A percentile compares a stretch with the other conserved stretches of the same genome.
Conservation (phyloP, 2,329 filamentous ascomycete genomes). For the Arthrobotrys entomopaga region DNA sequence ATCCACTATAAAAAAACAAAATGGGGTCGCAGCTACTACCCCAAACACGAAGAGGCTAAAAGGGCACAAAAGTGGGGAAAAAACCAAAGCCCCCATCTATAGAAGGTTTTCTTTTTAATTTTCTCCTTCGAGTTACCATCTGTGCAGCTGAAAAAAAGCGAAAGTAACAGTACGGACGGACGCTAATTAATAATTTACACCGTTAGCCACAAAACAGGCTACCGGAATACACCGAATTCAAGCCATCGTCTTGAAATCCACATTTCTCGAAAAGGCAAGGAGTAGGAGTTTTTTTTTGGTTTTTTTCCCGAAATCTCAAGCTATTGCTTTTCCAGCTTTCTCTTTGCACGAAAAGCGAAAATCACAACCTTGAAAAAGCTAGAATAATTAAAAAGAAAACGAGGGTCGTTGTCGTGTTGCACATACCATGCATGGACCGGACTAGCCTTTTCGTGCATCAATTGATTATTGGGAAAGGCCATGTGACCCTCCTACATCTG, state of each 20-base stretch:
- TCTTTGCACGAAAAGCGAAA: background rate
- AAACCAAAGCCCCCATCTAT: slow-evolving; percentile 22
- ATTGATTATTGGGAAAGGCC: slow-evolving; percentile 29
- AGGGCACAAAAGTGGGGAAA: slow-evolving; percentile 10
- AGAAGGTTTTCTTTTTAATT: slow-evolving; percentile 29
- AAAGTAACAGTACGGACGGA: background rate
- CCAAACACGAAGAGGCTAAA: background rate
- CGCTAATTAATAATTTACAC: background rate
- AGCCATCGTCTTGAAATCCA: background rate
- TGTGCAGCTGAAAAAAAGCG: slow-evolving; percentile 22
- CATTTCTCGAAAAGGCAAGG: background rate
- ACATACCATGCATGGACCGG: slow-evolving; percentile 46
- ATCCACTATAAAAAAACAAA: slow-evolving; percentile 6
- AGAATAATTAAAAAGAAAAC: background rate
- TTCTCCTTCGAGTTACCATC: slow-evolving; percentile 17
- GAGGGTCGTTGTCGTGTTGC: slow-evolving; percentile 16
- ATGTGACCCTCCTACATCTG: slow-evolving; percentile 37
- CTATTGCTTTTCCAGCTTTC: too few species aligned
- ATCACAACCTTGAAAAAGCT: background rate
- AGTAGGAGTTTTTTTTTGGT: background rate
- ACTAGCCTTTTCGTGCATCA: slow-evolving; percentile 21
- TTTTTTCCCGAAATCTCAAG: too few species aligned
- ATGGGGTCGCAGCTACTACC: slow-evolving; percentile 17
- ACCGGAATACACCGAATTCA: slow-evolving; percentile 41
- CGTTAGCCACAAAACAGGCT: background rate